These are phyloP conservation scores for Digitaria exilis DNA, from an alignment of 202 grass and related monocot species.

Conservation along the genomic window DNA sequence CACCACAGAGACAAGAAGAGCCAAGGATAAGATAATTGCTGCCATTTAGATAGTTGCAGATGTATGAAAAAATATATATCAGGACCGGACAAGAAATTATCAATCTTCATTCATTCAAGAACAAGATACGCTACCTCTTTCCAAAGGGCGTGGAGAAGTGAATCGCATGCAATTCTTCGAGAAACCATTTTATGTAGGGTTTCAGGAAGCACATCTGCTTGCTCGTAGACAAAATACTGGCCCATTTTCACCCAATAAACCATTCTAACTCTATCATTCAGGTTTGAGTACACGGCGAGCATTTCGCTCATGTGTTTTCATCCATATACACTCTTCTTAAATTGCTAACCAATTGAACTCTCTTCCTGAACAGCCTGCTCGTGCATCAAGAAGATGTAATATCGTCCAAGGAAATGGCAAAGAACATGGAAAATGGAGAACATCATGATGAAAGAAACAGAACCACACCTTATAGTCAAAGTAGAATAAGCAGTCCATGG, in stretches of 20 bases:
- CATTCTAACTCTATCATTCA: constrained; percentile 95
- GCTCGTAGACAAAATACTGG: constrained; percentile 96
- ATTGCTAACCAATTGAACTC: constrained; percentile 75
- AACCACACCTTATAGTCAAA: constrained; percentile 80
- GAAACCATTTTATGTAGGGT: constrained; percentile 83
- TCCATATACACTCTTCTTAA: constrained; percentile 69
- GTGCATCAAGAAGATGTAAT: constrained; percentile 41
- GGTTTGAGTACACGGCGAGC: constrained; percentile 83
- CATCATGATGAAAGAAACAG: constrained; percentile 16
- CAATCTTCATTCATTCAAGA: constrained; percentile 29
- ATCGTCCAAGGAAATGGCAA: constrained; percentile 2
- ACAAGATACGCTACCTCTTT: constrained; percentile 68
- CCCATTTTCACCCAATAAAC: constrained; percentile 97
- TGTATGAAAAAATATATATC: background rate
- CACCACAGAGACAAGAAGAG: constrained; percentile 30
- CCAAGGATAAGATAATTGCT: background rate
- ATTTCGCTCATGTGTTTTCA: constrained; percentile 83
- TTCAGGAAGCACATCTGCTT: constrained; percentile 95
- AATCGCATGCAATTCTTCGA: constrained; percentile 91
- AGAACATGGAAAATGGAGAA: constrained; percentile 12
- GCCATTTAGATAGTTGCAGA: background rate
- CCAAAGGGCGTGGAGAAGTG: constrained; percentile 76
- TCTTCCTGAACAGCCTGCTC: constrained; percentile 83
- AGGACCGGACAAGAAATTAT: constrained; percentile 13
- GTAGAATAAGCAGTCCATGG: constrained; percentile 74